Evolutionary conservation across 352 stramenopile species (phyloP), one percentile per base, ranked within the genome.

Genomic region (Pythium aquatile): DNA sequence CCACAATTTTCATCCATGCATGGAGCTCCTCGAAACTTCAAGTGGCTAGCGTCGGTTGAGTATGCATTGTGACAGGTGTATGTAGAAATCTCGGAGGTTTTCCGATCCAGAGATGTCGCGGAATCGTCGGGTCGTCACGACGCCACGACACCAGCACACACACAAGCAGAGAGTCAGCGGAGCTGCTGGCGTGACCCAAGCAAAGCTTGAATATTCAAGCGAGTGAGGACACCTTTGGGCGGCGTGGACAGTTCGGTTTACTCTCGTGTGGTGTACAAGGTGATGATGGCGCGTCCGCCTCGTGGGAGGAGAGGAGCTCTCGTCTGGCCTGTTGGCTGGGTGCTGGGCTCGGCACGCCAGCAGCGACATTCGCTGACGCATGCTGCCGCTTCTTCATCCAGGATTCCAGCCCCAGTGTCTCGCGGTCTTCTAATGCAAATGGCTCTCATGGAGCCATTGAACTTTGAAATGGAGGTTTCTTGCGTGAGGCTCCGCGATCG

Each of bases 121-220:
- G 47, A 9, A 44, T 64, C 58, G 58, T 64, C 44, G 30, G 58
- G 47, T 55, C 47, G 58, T 56, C 26, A 59, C 54, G 37, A 59
- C 24, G n/a, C 8, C 20, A 64, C 58, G 46, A 64, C 32, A 14
- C 7, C 39, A 48, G 37, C 7, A 35, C 40, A 24, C 20, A 24
- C 20, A 24, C 20, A 20, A 26, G 7, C 9, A 17, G 20, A 57
- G 51, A 57, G 51, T 57, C 51, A 57, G 51, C 40, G 40, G 35
- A 42, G 11, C 35, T 42, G 35, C 35, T 42, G 8, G 35, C 35
- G 35, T 42, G 35, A 11, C 20, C 20, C 20, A 24, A 24, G 20
- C 20, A 11, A 42, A 42, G 35, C 35, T 42, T 11, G 3, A 42
- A 42, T 11, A 10, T 37, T 37, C 11, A 16, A 42, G 2, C 3